These are phyloP conservation scores for Boletus sensibilis DNA, from an alignment of 768 basidiomycete genomes.

Conservation along the genomic window DNA sequence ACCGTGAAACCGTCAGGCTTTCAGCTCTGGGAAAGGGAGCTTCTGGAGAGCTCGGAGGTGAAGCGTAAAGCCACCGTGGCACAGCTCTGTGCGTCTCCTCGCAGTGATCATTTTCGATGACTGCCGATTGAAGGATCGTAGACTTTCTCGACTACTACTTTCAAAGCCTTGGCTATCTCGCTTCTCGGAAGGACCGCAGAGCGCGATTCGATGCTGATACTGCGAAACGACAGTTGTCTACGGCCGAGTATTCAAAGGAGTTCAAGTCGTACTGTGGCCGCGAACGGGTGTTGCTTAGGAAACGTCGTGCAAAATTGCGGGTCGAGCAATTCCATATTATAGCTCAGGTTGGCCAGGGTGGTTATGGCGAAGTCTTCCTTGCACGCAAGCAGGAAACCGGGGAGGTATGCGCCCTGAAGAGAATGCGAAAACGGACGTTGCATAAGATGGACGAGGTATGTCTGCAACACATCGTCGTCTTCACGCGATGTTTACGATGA, in stretches of 20 bases:
- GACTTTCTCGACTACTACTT: slow-evolving; percentile 99
- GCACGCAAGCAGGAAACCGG: slow-evolving; percentile 94
- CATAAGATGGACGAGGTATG: slow-evolving; percentile 97
- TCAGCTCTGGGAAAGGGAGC: slow-evolving; percentile 81
- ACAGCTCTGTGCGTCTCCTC: slow-evolving; percentile 75
- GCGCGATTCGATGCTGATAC: slow-evolving; percentile 84
- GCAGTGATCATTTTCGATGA: slow-evolving; percentile 8
- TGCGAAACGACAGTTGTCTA: slow-evolving; percentile 54
- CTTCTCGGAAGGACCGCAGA: slow-evolving; percentile 81
- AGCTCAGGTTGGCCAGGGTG: slow-evolving; percentile 97
- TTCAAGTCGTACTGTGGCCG: slow-evolving; percentile 92
- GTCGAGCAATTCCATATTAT: slow-evolving; percentile 98
- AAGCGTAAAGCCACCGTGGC: slow-evolving; percentile 95
- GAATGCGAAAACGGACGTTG: slow-evolving; percentile 91
- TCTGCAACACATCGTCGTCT: background rate
- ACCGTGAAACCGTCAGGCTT: slow-evolving; percentile 55
- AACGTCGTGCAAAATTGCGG: slow-evolving; percentile 87
- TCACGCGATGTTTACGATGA: background rate
- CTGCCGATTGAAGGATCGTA: slow-evolving; percentile 31
- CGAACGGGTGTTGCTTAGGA: slow-evolving; percentile 89
- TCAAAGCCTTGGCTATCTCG: slow-evolving; percentile 87
- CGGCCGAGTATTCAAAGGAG: slow-evolving; percentile 66
- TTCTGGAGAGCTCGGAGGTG: slow-evolving; percentile 83
- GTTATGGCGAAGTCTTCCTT: slow-evolving; percentile 96
- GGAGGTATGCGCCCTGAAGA: slow-evolving; percentile 96